These are phyloP conservation scores for Balamuthia mandrillaris DNA, from an alignment of 208 protist species.

Conservation along the genomic window DNA sequence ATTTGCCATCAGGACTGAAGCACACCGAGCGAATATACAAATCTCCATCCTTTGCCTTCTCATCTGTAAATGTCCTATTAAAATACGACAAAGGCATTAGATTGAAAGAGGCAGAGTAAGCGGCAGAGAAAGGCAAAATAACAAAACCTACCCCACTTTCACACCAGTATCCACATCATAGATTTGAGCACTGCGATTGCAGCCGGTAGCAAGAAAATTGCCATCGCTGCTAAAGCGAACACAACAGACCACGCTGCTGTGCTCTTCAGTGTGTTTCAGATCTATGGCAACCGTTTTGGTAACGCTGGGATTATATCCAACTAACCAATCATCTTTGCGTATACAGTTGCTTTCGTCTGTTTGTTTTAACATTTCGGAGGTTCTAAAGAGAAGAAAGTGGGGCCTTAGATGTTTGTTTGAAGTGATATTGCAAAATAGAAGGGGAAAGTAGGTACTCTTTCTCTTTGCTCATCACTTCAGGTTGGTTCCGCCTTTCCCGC, in stretches of 20 bases:
- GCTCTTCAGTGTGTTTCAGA: slow-evolving; percentile 53
- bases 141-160: slow-evolving; percentile 50
- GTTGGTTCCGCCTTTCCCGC: background rate
- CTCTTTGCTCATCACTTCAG: background rate
- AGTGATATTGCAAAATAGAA: background rate
- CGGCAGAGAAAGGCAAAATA: background rate
- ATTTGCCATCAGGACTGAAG: slow-evolving; percentile 69
- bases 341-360: slow-evolving; percentile 15
- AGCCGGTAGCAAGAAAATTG: slow-evolving; percentile 59
- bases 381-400: no score
- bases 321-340: slow-evolving; percentile 1
- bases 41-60: slow-evolving; percentile 53
- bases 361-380: background rate
- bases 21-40: slow-evolving; percentile 77
- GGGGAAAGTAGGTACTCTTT: background rate
- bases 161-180: slow-evolving; percentile 64
- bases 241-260: slow-evolving; percentile 65
- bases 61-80: slow-evolving; percentile 51
- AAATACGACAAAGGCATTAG: background rate
- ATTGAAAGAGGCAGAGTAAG: background rate
- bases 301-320: slow-evolving; percentile 58
- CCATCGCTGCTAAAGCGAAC: slow-evolving; percentile 56
- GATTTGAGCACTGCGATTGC: slow-evolving; percentile 63
- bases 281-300: slow-evolving; percentile 54
- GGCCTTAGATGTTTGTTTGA: background rate